Evolutionary conservation across 192 early-diverging fungal species (phyloP), one percentile per base, ranked within the genome.

Genomic region (Linnemannia hyalina): DNA sequence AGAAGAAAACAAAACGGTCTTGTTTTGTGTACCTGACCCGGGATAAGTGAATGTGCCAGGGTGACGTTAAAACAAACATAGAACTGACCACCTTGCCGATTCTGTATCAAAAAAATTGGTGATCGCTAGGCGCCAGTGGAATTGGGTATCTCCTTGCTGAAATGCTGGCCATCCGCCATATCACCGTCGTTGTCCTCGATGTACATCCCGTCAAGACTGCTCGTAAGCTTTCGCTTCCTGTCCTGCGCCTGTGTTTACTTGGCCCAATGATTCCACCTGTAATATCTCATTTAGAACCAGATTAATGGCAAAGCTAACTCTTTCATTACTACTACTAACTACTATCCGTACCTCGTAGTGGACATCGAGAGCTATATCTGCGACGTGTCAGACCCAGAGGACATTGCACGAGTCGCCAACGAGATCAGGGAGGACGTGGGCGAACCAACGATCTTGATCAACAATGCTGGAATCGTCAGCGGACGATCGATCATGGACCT

Each of bases 401-500:
- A 82, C 15, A 89, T 95, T 65, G 81, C 88, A 46, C 75, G 86
- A 20, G 91, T 89, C 35, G 93, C 91, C 15, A 87, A 79, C 44
- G 76, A 88, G 41, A 89, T 93, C 35, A 82, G 85, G 3, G 76
- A 83, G 35, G 88, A 93, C 54, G 79, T 93, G 3, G 96, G 95
- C 20, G 83, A 93, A 70, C 94, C 95, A 20, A 97, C 95, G 7
- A 93, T 97, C 76, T 74, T 97, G 4, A 82, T 97, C 57, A 97
- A 97, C 86, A 97, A 97, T 83, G 97, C 95, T 23, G 97, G 94
- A 5, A 93, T 96, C 71, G 92, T 96, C 32, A 79, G 76, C 70
- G 93, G 92, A 38, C 93, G 93, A 82, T 82, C 89, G 23, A 89
- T 96, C 57, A 68, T 92, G 32, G 95, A 97, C 36, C 82, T 92